Percentiles rank a stretch among this genome's conserved stretches.
These are phyloP conservation scores for Chrysosporium queenslandicum DNA, from an alignment of 2,329 filamentous ascomycete genomes.

Conservation along the genomic window DNA sequence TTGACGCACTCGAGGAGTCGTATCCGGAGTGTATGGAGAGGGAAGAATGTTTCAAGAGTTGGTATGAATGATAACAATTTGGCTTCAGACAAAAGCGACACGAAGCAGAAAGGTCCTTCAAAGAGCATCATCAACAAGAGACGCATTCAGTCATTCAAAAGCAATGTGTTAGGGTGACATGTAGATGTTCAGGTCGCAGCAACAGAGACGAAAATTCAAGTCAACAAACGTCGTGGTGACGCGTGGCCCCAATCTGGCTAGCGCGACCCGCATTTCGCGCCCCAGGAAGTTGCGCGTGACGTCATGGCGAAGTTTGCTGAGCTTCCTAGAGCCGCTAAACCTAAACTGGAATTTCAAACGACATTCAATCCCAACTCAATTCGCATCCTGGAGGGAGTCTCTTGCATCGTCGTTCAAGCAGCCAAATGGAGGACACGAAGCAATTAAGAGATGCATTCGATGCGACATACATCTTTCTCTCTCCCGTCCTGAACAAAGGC, in stretches of 20 bases:
- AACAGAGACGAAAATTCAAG: not conserved
- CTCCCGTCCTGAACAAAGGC: constrained; percentile 35
- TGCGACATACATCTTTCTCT: constrained; percentile 29
- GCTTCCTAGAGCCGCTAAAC: too few species aligned
- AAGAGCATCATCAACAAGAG: not conserved
- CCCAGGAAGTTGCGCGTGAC: not conserved
- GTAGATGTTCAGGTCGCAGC: not conserved
- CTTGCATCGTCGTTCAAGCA: not conserved
- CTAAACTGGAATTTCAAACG: constrained; percentile 2
- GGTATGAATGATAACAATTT: not conserved
- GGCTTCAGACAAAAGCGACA: constrained; percentile 3
- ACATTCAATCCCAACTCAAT: too few species aligned
- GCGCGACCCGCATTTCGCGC: not conserved
- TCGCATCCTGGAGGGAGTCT: too few species aligned
- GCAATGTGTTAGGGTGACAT: not conserved
- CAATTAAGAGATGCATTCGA: constrained; percentile 27
- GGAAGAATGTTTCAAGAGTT: not conserved
- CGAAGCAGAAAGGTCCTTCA: constrained; percentile 3
- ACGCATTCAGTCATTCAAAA: not conserved
- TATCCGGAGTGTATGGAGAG: not conserved
- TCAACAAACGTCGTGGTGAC: not conserved
- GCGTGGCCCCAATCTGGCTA: not conserved
- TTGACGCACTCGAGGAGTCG: not conserved
- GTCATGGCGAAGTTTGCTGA: too few species aligned
- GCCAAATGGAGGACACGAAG: constrained; percentile 24